These are phyloP conservation scores for Physcia stellaris DNA, from an alignment of 495 filamentous ascomycete genomes.

Conservation along the genomic window DNA sequence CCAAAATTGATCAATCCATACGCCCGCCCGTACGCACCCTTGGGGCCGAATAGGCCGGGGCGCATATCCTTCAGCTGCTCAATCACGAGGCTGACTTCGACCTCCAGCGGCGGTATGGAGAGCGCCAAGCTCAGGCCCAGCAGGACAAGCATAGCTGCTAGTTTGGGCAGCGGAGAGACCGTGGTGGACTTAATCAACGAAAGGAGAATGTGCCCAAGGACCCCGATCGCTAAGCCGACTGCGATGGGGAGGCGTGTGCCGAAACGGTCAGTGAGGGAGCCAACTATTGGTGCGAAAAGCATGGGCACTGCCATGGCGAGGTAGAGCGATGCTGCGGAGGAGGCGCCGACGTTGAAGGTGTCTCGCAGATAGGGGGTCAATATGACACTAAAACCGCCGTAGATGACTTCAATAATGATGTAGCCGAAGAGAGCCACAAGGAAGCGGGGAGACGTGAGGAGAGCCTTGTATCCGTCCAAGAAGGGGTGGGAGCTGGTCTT, in stretches of 20 bases:
- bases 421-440: neutral
- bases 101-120: constrained; percentile 51
- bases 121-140: constrained; percentile 40
- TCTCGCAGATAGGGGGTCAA: constrained; percentile 50
- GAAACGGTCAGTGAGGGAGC: constrained; percentile 45
- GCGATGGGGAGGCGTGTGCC: constrained; percentile 49
- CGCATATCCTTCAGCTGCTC: constrained; percentile 36
- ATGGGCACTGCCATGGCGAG: constrained; percentile 51
- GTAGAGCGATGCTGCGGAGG: constrained; percentile 62
- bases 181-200: constrained; percentile 45
- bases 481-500: neutral
- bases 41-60: constrained; percentile 25
- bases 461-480: neutral
- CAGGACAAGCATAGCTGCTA: constrained; percentile 43
- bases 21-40: constrained; percentile 37
- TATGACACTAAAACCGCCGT: constrained; percentile 34
- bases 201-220: constrained; percentile 48
- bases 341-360: constrained; percentile 49
- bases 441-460: constrained; percentile 3
- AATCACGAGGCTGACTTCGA: constrained; percentile 51
- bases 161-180: constrained; percentile 42
- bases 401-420: constrained; percentile 1
- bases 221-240: constrained; percentile 44
- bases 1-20: constrained; percentile 45
- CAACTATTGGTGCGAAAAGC: constrained; percentile 50